These are phyloP conservation scores for Lonicera japonica DNA, from an alignment of 129 eudicot genomes.

Conservation along the genomic window DNA sequence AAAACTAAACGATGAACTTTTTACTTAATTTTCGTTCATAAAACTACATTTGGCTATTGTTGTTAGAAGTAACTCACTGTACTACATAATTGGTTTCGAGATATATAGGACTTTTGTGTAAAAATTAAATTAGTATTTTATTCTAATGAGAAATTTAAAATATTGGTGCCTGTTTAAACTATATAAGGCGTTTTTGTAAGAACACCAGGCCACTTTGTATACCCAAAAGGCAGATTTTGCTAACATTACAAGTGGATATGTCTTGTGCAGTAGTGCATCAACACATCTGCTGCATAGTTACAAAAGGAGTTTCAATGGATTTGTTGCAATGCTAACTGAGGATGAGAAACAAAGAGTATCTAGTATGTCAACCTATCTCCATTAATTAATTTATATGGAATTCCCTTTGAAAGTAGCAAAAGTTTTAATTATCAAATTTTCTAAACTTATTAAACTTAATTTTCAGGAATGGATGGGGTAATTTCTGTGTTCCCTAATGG, in stretches of 20 bases:
- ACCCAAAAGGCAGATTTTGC: not conserved
- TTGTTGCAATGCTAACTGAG: slow-evolving; percentile 35
- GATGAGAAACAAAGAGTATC: slow-evolving; percentile 29
- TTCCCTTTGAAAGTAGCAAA: not conserved
- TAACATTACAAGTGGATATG: not conserved
- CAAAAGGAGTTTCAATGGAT: slow-evolving; percentile 43
- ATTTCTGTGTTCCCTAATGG: slow-evolving; percentile 39
- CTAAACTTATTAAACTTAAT: not conserved
- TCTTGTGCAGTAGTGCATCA: slow-evolving; percentile 20
- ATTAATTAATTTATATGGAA: not conserved
- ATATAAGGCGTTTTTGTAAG: no score
- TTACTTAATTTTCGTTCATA: no score
- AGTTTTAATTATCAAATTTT: not conserved
- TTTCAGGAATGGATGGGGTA: slow-evolving; percentile 36
- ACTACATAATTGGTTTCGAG: no score
- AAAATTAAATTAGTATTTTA: no score
- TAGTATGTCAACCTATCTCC: not conserved
- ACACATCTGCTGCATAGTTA: slow-evolving; percentile 28
- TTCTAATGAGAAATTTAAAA: no score
- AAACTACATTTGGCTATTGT: no score
- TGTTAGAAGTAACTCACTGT: no score
- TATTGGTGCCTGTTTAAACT: no score
- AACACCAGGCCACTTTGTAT: not conserved
- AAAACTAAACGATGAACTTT: no score
- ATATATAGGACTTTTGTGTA: no score